Evolutionary conservation across 2,329 filamentous ascomycete genomes (phyloP), one percentile per base, ranked within the genome.

Genomic region (Epichloe hybrida): DNA sequence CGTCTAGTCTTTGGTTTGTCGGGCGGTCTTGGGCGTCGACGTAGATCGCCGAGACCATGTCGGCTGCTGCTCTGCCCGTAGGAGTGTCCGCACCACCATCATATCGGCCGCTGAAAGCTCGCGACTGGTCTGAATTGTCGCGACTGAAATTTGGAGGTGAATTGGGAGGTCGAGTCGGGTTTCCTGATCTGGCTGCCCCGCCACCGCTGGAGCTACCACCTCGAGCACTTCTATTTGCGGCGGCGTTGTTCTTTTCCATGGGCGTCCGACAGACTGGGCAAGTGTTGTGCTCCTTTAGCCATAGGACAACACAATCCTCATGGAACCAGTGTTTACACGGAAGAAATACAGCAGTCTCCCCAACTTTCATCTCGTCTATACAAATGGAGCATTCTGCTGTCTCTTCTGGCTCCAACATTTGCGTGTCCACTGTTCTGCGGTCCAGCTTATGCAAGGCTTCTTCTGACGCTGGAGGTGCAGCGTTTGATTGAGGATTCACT

Each of bases 301-400:
- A 97, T 47, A 86, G 74, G 23, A 81, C 76, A 36, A 93, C 86
- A 60, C 91, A 97, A 27, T 79, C 72, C 52, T 83, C 83, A 61
- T 96, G 91, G 64, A 95, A 97, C 88, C 88, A 95, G 62, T 98
- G 93, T 53, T 81, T 84, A 68, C 93, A 98, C 0, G 89, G 89
- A 48, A 98, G 68, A 44, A 83, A 76, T 0, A 86, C 79, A 5
- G 91, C 87, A 62, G 86, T 81, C 34, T 86, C 81, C 11, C 81
- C 85, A 37, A 86, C 62, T 27, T 79, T 75, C 54, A 94, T 83
- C 31, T 86, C 79, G 50, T 96, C 89, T 72, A 97, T 95, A 67
- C 93, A 98, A 52, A 98, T 95, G 37, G 87, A 90, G 65, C 93
- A 98, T 62, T 96, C 90, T 41, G 81, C 84, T 52, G 84, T 86